Evolutionary conservation across 2,329 filamentous ascomycete genomes (phyloP).

Genomic region (Diplocarpon mali): DNA sequence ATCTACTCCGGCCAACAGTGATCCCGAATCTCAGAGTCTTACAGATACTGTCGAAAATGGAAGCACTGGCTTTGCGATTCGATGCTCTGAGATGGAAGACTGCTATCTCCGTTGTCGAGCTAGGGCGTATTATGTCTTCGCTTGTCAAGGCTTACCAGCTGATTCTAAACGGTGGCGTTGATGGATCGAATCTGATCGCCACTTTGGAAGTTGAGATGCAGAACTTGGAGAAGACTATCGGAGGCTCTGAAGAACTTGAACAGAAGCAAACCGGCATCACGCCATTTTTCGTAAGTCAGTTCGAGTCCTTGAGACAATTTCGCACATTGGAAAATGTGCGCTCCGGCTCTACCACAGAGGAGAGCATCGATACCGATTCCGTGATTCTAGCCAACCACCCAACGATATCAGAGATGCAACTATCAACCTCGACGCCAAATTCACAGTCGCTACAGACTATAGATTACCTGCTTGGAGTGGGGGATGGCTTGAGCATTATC

Average conservation of each 20-base stretch:
- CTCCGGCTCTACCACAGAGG: not conserved
- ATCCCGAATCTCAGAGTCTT: constrained; percentile 37
- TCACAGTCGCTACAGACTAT: constrained; percentile 20
- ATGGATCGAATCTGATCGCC: constrained; percentile 32
- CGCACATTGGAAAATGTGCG: constrained; percentile 15
- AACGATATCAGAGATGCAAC: constrained; percentile 23
- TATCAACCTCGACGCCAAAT: constrained; percentile 14
- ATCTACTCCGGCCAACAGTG: constrained; percentile 52
- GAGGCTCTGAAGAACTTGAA: constrained; percentile 15
- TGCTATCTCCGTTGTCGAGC: constrained; percentile 38
- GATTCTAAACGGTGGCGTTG: constrained; percentile 34
- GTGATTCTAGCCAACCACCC: constrained; percentile 25
- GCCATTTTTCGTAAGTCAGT: constrained; percentile 43
- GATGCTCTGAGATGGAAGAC: constrained; percentile 50
- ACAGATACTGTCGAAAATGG: constrained; percentile 38
- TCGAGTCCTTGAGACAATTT: constrained; percentile 44
- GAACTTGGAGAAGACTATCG: constrained; percentile 37
- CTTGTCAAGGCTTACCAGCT: constrained; percentile 45
- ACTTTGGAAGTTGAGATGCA: constrained; percentile 41
- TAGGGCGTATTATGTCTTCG: constrained; percentile 42
- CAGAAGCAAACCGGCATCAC: constrained; percentile 30
- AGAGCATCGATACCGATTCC: constrained; percentile 13
- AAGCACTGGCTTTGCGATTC: constrained; percentile 46
- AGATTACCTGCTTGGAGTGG: constrained; percentile 25
- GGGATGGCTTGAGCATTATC: constrained; percentile 33